Base-by-base conservation (phyloP, 257 asterid species). In the Salvia hispanica region DNA sequence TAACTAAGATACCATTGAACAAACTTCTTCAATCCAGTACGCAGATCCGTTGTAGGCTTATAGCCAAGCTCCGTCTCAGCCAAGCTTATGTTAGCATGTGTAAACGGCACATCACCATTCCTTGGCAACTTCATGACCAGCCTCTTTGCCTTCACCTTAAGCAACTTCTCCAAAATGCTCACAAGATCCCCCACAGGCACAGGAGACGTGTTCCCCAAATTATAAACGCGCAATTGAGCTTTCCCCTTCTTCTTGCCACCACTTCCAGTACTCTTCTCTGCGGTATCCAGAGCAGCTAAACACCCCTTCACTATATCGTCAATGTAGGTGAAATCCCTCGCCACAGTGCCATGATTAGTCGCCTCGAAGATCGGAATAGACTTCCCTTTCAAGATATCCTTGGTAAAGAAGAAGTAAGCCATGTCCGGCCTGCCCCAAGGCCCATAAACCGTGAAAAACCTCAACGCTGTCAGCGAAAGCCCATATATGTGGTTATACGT, bases 351-450 rank as follows among this genome's bases (percentile, higher is more conserved):
- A 65, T 83, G 91, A 69, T 85, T 70, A 60, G 86, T 50, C 0
- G 80, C 87, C 77, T 83, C 91, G 43, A 85, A 85, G 53, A 85
- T 79, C 0, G 85, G 85, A 28, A 85, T 83, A 1, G 86, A 70
- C 74, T 85, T 81, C 52, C 86, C 88, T 68, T 80, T 81, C 78
- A 85, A 71, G 10, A 86, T 76, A 76, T 86, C 89, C 76, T 64
- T 78, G 0, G 85, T 74, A 53, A 86, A 86, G 44, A 86, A 83
- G 83, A 85, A 85, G 51, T 85, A 85, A 0, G 86, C 91, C 91
- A 85, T 85, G 44, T 85, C 91, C 2, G 91, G 91, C 75, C 91
- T 71, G 3, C 91, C 91, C 91, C 87, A 81, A 8, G 91, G 91
- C 44, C 91, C 91, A 70, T 85, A 83, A 53, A 85, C 91, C 2